phyloP scores from a whole-genome alignment of 495 filamentous ascomycete species.

The Hypoxylon fuscum region DNA sequence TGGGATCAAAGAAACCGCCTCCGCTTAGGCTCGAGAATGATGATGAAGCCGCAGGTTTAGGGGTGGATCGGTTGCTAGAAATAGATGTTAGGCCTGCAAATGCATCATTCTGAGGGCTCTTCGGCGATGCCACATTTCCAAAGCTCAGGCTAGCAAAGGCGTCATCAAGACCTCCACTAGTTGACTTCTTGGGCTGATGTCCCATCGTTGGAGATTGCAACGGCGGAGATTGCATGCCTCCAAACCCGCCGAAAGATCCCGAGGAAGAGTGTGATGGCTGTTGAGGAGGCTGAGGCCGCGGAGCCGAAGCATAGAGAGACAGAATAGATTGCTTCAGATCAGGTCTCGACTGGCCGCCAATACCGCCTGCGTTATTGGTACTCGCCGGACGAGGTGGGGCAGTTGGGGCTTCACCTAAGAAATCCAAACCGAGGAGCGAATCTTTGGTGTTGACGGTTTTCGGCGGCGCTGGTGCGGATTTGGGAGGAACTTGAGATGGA shows the following conservation, averaged over 20 bases:
- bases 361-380: slow-evolving; percentile 67
- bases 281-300: slow-evolving; percentile 69
- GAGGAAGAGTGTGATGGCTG: slow-evolving; percentile 57
- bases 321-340: slow-evolving; percentile 97
- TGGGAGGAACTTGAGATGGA: slow-evolving; percentile 71
- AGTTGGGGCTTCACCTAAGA: slow-evolving; percentile 77
- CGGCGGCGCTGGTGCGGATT: slow-evolving; percentile 68
- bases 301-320: slow-evolving; percentile 90
- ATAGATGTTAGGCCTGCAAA: slow-evolving; percentile 78
- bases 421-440: slow-evolving; percentile 91
- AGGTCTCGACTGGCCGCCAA: slow-evolving; percentile 76
- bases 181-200: slow-evolving; percentile 57
- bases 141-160: slow-evolving; percentile 89
- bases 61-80: slow-evolving; percentile 60
- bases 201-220: slow-evolving; percentile 51
- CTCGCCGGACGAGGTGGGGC: slow-evolving; percentile 76
- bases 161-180: slow-evolving; percentile 79
- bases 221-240: slow-evolving; percentile 69
- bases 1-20: slow-evolving; percentile 84
- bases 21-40: slow-evolving; percentile 65
- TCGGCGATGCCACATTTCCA: slow-evolving; percentile 62
- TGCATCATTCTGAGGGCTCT: slow-evolving; percentile 63
- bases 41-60: slow-evolving; percentile 64
- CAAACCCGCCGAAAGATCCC: slow-evolving; percentile 65
- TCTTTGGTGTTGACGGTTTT: slow-evolving; percentile 70